Percentiles rank a stretch among this genome's conserved stretches.
Evolutionary conservation across 2,329 filamentous ascomycete species (phyloP).

Genomic region (Scleromitrula shiraiana): DNA sequence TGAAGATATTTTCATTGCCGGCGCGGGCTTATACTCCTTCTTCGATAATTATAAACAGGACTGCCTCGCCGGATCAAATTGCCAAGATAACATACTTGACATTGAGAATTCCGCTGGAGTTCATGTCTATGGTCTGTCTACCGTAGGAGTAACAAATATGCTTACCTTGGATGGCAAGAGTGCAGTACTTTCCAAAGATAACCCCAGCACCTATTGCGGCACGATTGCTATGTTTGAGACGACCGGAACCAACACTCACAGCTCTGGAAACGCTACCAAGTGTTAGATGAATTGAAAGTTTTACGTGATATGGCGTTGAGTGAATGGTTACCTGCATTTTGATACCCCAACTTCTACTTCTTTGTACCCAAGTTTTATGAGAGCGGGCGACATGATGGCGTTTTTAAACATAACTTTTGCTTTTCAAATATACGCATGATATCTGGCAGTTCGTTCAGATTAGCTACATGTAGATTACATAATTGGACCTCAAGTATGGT

Average conservation of each 20-base stretch:
- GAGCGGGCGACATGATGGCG: no score
- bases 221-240: constrained; percentile 45
- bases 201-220: constrained; percentile 58
- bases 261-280: not conserved
- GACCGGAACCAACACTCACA: no score
- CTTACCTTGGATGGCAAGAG: constrained; percentile 51
- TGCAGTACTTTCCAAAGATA: constrained; percentile 48
- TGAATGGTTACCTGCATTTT: no score
- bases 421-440: no score
- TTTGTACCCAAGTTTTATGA: no score
- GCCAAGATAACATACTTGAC: constrained; percentile 71
- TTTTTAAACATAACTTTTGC: no score
- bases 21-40: constrained; percentile 72
- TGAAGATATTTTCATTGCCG: constrained; percentile 59
- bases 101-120: constrained; percentile 55
- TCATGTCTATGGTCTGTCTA: constrained; percentile 61
- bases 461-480: no score
- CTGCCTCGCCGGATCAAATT: constrained; percentile 59
- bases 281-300: no score
- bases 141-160: constrained; percentile 70
- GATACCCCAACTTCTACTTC: no score
- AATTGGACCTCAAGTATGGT: no score
- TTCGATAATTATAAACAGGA: constrained; percentile 73
- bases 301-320: no score
- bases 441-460: no score